Evolutionary conservation across 768 basidiomycete species (phyloP).

Genomic region (Xanthoconium stramineum): DNA sequence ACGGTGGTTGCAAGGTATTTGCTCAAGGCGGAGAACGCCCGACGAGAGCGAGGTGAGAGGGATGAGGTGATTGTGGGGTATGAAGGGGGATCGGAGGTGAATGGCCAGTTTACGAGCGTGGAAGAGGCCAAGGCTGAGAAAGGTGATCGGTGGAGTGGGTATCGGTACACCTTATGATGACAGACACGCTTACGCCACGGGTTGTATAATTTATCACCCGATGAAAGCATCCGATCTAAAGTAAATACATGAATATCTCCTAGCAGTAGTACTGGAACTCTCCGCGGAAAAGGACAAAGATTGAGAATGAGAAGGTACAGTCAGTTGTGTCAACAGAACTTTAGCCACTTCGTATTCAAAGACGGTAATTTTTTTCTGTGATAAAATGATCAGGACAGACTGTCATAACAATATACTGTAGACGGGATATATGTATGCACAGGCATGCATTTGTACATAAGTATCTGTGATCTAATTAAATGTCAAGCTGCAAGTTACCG

Average conservation of each 20-base stretch:
- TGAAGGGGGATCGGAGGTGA: slow-evolving; percentile 40
- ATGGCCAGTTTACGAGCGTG: slow-evolving; percentile 55
- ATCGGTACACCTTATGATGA: slow-evolving; percentile 59
- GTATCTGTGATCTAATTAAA: too few relatives aligned
- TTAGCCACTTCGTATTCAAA: too few relatives aligned
- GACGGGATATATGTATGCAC: too few relatives aligned
- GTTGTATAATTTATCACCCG: not conserved
- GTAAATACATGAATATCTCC: not conserved
- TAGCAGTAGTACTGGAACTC: not conserved
- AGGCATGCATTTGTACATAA: too few relatives aligned
- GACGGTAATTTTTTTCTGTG: too few relatives aligned
- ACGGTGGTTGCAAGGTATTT: slow-evolving; percentile 40
- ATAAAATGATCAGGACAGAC: too few relatives aligned
- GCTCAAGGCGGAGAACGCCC: slow-evolving; percentile 59
- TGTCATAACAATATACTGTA: too few relatives aligned
- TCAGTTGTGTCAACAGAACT: too few relatives aligned
- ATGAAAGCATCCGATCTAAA: not conserved
- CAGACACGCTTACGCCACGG: not conserved
- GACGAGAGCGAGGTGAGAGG: slow-evolving; percentile 63
- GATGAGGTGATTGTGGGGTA: slow-evolving; percentile 56
- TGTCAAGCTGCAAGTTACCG: too few relatives aligned
- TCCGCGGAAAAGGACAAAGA: not conserved
- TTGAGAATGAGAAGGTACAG: too few relatives aligned
- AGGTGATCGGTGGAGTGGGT: slow-evolving; percentile 75
- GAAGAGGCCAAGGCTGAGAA: slow-evolving; percentile 67